Conservation (phyloP, 768 basidiomycete species). For the Suillus subaureus region DNA sequence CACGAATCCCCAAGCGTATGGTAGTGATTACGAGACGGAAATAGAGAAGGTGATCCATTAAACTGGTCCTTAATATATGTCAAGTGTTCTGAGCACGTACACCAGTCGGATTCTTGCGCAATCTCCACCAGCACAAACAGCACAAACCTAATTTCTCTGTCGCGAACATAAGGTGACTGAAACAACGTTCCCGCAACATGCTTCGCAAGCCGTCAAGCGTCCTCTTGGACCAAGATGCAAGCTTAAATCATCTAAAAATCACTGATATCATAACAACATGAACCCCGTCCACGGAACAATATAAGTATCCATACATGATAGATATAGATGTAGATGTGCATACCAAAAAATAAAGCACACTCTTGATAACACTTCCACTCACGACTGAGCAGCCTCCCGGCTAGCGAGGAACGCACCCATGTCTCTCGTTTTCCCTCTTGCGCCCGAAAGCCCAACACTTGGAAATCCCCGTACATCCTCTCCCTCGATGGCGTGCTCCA, state of each 20-base stretch:
- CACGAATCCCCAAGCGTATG: neutral
- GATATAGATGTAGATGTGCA: slow-evolving; percentile 3
- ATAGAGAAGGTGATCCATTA: neutral
- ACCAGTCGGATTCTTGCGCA: neutral
- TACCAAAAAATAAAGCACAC: neutral
- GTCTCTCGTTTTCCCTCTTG: slow-evolving; percentile 37
- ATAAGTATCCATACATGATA: neutral
- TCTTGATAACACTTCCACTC: neutral
- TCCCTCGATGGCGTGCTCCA: slow-evolving; percentile 37
- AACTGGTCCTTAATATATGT: neutral
- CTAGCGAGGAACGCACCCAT: slow-evolving; percentile 44
- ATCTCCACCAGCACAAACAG: neutral
- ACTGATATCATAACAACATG: neutral
- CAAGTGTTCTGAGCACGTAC: neutral
- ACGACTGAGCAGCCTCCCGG: slow-evolving; percentile 31
- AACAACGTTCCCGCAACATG: neutral
- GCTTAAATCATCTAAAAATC: neutral
- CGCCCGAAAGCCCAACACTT: slow-evolving; percentile 39
- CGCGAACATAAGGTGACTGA: neutral
- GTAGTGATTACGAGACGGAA: neutral
- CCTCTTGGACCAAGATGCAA: neutral
- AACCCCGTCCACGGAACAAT: neutral
- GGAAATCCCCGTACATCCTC: slow-evolving; percentile 34
- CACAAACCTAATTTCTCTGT: neutral
- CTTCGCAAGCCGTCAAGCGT: neutral